A percentile compares a stretch with the other conserved stretches of the same genome.
phyloP scores from a whole-genome alignment of 305 asterid genomes.

The Euphrasia arctica region DNA sequence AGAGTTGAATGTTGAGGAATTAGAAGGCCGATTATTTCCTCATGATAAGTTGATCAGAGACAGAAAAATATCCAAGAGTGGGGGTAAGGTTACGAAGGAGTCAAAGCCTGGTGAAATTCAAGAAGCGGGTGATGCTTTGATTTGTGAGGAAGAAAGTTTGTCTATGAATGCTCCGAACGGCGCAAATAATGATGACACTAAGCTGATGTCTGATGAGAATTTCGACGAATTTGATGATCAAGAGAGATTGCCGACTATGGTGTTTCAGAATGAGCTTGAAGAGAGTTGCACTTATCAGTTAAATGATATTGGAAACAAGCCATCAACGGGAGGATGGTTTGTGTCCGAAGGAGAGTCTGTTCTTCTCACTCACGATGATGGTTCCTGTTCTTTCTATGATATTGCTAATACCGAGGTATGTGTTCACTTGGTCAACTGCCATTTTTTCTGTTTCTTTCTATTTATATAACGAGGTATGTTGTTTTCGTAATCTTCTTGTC shows the following conservation, averaged over 20 bases:
- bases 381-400: constrained; percentile 74
- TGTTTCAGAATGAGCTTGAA: constrained; percentile 48
- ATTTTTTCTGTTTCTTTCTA: not conserved
- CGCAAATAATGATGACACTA: constrained; percentile 33
- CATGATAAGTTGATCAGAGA: constrained; percentile 67
- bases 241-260: constrained; percentile 39
- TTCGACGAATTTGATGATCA: constrained; percentile 60
- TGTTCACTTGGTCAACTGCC: not conserved
- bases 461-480: not conserved
- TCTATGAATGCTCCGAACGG: constrained; percentile 30
- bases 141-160: constrained; percentile 27
- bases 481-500: not conserved
- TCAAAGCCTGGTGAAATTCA: constrained; percentile 38
- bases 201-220: constrained; percentile 52
- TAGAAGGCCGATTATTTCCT: constrained; percentile 67
- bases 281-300: constrained; percentile 34
- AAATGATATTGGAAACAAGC: constrained; percentile 53
- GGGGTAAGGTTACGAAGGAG: constrained; percentile 34
- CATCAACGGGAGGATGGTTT: constrained; percentile 85
- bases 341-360: constrained; percentile 81
- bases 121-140: constrained; percentile 34
- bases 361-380: constrained; percentile 69
- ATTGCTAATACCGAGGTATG: constrained; percentile 65
- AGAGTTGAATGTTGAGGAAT: constrained; percentile 51
- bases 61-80: constrained; percentile 42